phyloP scores from a whole-genome alignment of 306 rosid species.

The Hippophae gyantsensis region DNA sequence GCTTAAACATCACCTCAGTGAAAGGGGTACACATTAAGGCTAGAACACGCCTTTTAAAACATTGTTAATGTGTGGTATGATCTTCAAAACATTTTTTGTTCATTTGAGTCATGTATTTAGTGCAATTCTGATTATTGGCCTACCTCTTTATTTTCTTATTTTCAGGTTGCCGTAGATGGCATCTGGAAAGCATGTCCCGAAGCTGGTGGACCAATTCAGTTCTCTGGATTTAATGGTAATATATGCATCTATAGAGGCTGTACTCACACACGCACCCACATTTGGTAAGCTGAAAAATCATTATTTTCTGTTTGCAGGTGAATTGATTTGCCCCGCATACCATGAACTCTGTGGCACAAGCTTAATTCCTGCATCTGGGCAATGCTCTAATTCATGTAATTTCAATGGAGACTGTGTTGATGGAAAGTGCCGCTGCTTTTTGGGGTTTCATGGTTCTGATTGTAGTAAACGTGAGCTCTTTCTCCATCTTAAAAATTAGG shows the following conservation, averaged over 20 bases:
- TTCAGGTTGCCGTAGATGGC: conserved; percentile 91
- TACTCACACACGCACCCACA: not conserved
- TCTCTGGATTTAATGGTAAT: conserved; percentile 76
- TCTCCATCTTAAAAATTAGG: conserved; percentile 1
- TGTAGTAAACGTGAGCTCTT: conserved; percentile 71
- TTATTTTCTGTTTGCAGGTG: conserved; percentile 40
- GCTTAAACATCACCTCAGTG: too few relatives aligned
- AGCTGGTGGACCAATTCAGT: conserved; percentile 78
- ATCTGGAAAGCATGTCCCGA: conserved; percentile 78
- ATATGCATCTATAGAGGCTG: conserved; percentile 11
- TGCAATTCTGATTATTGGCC: conserved; percentile 1
- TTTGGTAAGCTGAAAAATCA: conserved; percentile 2
- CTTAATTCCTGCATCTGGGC: conserved; percentile 41
- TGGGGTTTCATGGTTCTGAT: conserved; percentile 71
- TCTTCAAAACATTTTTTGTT: not conserved
- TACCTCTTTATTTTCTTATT: conserved; percentile 10
- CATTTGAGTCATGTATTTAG: conserved; percentile 1
- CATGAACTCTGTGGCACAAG: conserved; percentile 67
- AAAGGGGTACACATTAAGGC: too few relatives aligned
- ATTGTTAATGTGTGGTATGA: not conserved
- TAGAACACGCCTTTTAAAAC: too few relatives aligned
- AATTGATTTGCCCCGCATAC: conserved; percentile 75
- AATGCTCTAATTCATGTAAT: conserved; percentile 62
- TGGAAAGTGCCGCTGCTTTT: conserved; percentile 78
- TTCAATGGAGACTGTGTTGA: conserved; percentile 92